Conservation (phyloP, 2,329 filamentous ascomycete genomes). For the Penicillium aurantiogriseum region DNA sequence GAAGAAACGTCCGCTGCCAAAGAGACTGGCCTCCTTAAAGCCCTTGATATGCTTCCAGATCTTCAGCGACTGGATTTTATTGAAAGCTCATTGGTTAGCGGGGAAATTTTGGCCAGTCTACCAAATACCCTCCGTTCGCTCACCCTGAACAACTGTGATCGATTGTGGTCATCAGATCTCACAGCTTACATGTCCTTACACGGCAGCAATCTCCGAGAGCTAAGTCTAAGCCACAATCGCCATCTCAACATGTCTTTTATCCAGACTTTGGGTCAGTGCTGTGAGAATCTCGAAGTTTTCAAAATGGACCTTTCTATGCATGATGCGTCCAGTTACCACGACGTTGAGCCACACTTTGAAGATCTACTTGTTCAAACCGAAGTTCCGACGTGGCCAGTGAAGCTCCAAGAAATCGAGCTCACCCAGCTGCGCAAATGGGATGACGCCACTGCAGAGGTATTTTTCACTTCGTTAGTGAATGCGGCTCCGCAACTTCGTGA, state of each 20-base stretch:
- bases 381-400: constrained; percentile 73
- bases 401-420: constrained; percentile 69
- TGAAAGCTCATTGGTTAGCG: constrained; percentile 69
- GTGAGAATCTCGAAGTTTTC: constrained; percentile 68
- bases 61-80: constrained; percentile 71
- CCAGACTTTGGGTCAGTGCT: constrained; percentile 61
- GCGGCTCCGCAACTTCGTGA: constrained; percentile 64
- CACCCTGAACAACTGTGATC: constrained; percentile 75
- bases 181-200: constrained; percentile 64
- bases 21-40: constrained; percentile 43
- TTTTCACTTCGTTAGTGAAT: constrained; percentile 76
- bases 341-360: constrained; percentile 73
- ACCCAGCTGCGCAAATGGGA: constrained; percentile 75
- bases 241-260: constrained; percentile 75
- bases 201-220: constrained; percentile 63
- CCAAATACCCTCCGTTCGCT: constrained; percentile 66
- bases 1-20: constrained; percentile 39
- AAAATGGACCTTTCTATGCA: constrained; percentile 78
- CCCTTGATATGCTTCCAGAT: constrained; percentile 58
- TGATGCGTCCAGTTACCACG: constrained; percentile 64
- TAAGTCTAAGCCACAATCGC: constrained; percentile 76
- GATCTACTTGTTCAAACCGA: constrained; percentile 58
- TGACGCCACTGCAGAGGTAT: constrained; percentile 66
- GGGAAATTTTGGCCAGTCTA: constrained; percentile 65
- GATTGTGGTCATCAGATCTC: constrained; percentile 67